phyloP scores from a whole-genome alignment of 2,329 filamentous ascomycete species.

The Diaporthe nobilis region DNA sequence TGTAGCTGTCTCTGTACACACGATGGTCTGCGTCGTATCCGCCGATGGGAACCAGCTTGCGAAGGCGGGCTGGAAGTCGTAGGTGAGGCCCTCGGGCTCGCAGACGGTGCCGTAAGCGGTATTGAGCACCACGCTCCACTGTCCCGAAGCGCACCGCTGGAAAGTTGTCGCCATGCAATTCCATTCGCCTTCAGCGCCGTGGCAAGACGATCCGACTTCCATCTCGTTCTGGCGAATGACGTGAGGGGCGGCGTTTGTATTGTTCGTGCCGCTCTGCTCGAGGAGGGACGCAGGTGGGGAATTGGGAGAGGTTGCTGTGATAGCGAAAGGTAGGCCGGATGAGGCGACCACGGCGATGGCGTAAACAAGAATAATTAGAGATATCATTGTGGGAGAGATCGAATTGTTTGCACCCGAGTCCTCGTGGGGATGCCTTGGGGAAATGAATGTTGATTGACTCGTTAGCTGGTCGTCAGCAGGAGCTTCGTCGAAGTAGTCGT shows the following conservation, averaged over 20 bases:
- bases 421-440: not conserved
- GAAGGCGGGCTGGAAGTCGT: conserved; percentile 30
- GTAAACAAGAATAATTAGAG: not conserved
- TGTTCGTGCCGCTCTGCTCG: not conserved
- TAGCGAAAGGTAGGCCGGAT: not conserved
- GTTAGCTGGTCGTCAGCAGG: not conserved
- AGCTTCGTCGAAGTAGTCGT: not conserved
- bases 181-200: conserved; percentile 64
- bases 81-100: conserved; percentile 27
- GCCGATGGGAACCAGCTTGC: conserved; percentile 11
- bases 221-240: conserved; percentile 44
- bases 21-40: conserved; percentile 15
- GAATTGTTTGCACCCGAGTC: not conserved
- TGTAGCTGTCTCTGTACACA: not conserved
- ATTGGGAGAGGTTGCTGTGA: no score
- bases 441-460: not conserved
- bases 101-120: conserved; percentile 63
- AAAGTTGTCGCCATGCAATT: conserved; percentile 65
- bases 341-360: not conserved
- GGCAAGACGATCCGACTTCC: conserved; percentile 56
- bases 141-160: conserved; percentile 64
- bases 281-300: no score
- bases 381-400: not conserved
- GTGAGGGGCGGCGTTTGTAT: not conserved
- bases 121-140: conserved; percentile 61